These are phyloP conservation scores for Malus hybrid DNA, from an alignment of 331 rosid genomes.

Conservation along the genomic window DNA sequence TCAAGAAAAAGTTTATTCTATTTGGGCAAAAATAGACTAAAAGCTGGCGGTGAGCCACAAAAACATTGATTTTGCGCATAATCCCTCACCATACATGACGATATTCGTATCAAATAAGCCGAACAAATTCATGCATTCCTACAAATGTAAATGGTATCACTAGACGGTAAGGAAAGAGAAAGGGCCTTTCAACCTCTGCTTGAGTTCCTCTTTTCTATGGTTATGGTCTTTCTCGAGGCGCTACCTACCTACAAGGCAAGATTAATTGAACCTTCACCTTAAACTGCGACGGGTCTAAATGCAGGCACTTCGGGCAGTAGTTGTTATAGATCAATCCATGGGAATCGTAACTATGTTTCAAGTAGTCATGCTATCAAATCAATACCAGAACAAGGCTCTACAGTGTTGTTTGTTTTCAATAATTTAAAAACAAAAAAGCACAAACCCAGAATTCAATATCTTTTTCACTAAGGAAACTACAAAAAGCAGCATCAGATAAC, in stretches of 20 bases:
- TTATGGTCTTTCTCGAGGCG: too few species aligned
- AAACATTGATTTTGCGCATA: background rate
- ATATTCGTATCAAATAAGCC: background rate
- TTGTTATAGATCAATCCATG: too few species aligned
- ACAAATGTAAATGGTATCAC: background rate
- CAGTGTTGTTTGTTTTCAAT: too few species aligned
- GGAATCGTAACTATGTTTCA: background rate
- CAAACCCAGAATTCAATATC: constrained; percentile 2
- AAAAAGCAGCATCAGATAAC: background rate
- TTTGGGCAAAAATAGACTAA: background rate
- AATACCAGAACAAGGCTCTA: background rate
- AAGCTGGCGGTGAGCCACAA: background rate
- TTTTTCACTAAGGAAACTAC: background rate
- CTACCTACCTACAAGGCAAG: too few species aligned
- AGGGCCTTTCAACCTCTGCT: background rate
- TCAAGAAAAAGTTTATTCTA: background rate
- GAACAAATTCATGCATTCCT: too few species aligned
- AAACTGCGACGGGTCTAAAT: too few species aligned
- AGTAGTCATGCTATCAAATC: constrained; percentile 21
- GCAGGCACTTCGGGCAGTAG: too few species aligned
- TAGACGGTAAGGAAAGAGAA: background rate
- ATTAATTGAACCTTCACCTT: too few species aligned
- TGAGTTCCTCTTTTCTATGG: background rate
- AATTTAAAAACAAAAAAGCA: too few species aligned
- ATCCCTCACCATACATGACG: background rate